A percentile compares a stretch with the other conserved stretches of the same genome.
These are phyloP conservation scores for Cinnamomum chago DNA, from an alignment of 164 flowering plant genomes.

Conservation along the genomic window DNA sequence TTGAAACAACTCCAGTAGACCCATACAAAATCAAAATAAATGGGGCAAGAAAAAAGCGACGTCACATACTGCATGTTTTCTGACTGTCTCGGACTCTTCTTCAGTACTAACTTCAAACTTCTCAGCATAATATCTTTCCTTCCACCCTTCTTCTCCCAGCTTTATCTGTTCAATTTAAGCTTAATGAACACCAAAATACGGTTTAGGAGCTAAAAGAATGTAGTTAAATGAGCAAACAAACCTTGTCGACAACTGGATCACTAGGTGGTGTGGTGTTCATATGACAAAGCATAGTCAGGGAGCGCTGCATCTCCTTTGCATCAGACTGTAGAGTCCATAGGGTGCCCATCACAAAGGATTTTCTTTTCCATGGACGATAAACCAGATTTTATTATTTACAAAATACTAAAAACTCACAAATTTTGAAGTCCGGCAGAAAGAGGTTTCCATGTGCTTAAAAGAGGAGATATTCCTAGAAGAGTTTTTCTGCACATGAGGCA, in stretches of 20 bases:
- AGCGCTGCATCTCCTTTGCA: conserved; percentile 5
- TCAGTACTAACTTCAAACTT: conserved; percentile 29
- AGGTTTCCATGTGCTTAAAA: neutral
- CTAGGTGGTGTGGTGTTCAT: neutral
- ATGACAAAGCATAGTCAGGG: conserved; percentile 1
- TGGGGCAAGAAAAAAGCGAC: neutral
- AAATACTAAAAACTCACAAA: conserved; percentile 10
- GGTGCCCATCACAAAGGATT: neutral
- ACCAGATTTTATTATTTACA: neutral
- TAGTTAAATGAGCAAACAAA: neutral
- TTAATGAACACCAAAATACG: neutral
- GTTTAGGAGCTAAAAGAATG: neutral
- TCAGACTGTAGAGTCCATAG: conserved; percentile 7
- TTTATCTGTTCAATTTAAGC: conserved; percentile 26
- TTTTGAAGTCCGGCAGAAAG: conserved; percentile 3
- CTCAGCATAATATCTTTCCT: conserved; percentile 32
- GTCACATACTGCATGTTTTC: conserved; percentile 28
- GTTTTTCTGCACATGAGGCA: neutral
- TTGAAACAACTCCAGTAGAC: neutral
- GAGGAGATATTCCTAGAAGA: conserved; percentile 6
- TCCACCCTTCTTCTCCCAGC: conserved; percentile 40
- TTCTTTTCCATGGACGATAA: neutral
- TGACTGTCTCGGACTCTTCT: conserved; percentile 24
- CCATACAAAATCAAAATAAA: neutral
- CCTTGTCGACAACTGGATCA: conserved; percentile 23